Percentiles rank a stretch among this genome's conserved stretches.
Conservation (phyloP, 345 rosid genomes). For the Populus davidiana region DNA sequence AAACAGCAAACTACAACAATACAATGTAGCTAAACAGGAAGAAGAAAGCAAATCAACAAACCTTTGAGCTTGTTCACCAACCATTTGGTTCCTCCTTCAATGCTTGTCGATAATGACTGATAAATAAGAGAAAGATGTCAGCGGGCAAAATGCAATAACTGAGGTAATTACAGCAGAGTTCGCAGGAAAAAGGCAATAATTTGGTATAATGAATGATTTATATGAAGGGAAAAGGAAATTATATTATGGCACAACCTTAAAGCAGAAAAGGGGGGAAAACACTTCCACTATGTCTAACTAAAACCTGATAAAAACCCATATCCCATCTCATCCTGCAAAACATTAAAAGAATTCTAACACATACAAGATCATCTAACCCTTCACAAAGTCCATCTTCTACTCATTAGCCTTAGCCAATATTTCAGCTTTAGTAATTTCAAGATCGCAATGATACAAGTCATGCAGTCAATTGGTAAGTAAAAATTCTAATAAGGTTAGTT, state of each 20-base stretch:
- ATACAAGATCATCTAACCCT: background rate
- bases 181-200: background rate
- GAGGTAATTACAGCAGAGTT: background rate
- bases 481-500: background rate
- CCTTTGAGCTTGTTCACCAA: conserved; percentile 94
- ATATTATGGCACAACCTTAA: background rate
- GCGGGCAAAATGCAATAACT: background rate
- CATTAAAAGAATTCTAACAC: background rate
- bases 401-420: background rate
- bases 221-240: background rate
- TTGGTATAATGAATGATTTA: background rate
- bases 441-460: background rate
- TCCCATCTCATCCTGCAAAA: background rate
- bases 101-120: conserved; percentile 76
- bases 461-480: background rate
- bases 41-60: conserved; percentile 20
- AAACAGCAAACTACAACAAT: background rate
- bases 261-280: background rate
- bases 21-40: background rate
- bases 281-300: background rate
- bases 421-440: background rate
- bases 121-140: conserved; percentile 3
- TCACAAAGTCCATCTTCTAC: background rate
- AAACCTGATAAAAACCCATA: background rate
- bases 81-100: conserved; percentile 92